Percentiles rank a stretch among this genome's conserved stretches.
Conservation (phyloP, 495 filamentous ascomycete genomes). For the Halenospora varia region DNA sequence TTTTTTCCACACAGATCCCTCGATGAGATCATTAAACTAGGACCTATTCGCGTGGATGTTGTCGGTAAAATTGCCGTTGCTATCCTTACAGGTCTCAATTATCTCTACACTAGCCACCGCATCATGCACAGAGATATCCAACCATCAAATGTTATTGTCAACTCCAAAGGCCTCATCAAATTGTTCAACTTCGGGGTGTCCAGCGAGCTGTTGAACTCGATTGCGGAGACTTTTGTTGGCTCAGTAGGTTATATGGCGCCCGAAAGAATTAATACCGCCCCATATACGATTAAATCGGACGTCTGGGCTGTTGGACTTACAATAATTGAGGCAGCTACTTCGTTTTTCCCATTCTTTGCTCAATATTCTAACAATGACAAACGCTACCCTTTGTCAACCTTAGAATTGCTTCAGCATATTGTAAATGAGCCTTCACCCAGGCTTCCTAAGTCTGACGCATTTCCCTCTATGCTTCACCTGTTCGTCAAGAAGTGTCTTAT, state of each 20-base stretch:
- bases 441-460: constrained; percentile 90
- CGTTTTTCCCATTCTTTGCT: constrained; percentile 29
- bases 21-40: neutral
- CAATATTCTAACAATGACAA: constrained; percentile 53
- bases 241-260: constrained; percentile 98
- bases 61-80: constrained; percentile 58
- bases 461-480: constrained; percentile 84
- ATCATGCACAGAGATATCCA: constrained; percentile 99
- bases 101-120: constrained; percentile 83
- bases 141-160: constrained; percentile 90
- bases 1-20: neutral
- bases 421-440: constrained; percentile 88
- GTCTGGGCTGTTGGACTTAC: constrained; percentile 96
- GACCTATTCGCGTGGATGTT: neutral
- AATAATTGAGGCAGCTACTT: constrained; percentile 91
- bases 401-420: constrained; percentile 91
- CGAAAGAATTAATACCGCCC: constrained; percentile 87
- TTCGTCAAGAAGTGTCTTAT: constrained; percentile 90
- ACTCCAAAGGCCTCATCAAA: constrained; percentile 87
- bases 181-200: constrained; percentile 95
- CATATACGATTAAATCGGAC: constrained; percentile 93
- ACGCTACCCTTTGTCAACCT: constrained; percentile 80
- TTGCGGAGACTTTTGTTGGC: constrained; percentile 93
- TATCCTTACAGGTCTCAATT: constrained; percentile 83
- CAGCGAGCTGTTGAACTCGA: constrained; percentile 87